Conservation (phyloP, 148 eudicot species). For the Rhododendron williamsianum region DNA sequence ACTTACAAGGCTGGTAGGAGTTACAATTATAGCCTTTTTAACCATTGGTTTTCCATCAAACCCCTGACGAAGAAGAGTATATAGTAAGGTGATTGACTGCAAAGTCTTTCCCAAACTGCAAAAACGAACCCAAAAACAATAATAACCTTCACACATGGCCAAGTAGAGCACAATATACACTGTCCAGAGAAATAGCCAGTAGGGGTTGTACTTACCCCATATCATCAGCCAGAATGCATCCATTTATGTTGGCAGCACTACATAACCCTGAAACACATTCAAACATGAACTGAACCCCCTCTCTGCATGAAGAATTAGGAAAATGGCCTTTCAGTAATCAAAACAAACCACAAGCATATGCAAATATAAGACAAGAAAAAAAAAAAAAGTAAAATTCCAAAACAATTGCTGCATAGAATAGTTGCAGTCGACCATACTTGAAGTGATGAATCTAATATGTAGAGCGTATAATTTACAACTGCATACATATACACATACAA, state of each 20-base stretch:
- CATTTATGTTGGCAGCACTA: slow-evolving; percentile 51
- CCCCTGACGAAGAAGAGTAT: slow-evolving; percentile 91
- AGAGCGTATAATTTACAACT: not conserved
- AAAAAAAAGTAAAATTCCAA: not conserved
- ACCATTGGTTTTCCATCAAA: slow-evolving; percentile 95
- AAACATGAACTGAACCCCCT: slow-evolving; percentile 99
- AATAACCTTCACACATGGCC: not conserved
- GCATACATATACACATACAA: not conserved
- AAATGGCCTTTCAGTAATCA: slow-evolving; percentile 6
- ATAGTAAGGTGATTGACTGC: slow-evolving; percentile 91
- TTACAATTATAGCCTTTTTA: slow-evolving; percentile 86
- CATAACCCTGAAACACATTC: slow-evolving; percentile 82
- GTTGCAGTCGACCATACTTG: not conserved
- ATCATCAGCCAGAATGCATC: slow-evolving; percentile 99
- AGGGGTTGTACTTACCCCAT: slow-evolving; percentile 72
- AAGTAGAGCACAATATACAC: not conserved
- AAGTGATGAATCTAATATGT: not conserved
- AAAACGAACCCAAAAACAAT: slow-evolving; percentile 8
- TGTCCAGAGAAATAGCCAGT: not conserved
- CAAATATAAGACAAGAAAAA: not conserved
- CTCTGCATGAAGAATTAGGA: slow-evolving; percentile 50
- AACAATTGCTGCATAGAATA: not conserved
- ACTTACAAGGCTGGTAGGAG: slow-evolving; percentile 96
- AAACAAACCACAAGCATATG: not conserved
- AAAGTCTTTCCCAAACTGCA: slow-evolving; percentile 95